Conservation (phyloP, 2,329 filamentous ascomycete genomes). For the Fusarium graminum region DNA sequence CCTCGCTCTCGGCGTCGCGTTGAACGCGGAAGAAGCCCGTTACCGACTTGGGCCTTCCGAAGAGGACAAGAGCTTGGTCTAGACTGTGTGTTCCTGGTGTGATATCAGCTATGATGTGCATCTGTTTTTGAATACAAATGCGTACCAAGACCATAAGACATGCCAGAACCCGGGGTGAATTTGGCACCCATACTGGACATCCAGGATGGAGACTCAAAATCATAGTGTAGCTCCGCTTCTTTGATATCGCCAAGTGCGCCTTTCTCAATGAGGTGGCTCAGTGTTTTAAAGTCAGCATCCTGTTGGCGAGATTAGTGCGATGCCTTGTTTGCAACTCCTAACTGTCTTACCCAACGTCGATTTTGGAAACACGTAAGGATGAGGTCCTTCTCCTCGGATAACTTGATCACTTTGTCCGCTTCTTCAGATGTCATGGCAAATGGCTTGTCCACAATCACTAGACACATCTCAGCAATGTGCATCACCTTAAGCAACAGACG, state of each 20-base stretch:
- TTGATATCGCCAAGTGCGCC: constrained; percentile 64
- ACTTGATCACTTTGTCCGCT: constrained; percentile 36
- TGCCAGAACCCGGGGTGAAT: constrained; percentile 56
- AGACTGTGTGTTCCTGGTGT: constrained; percentile 43
- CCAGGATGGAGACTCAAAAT: constrained; percentile 62
- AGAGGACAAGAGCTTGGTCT: constrained; percentile 39
- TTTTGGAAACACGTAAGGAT: constrained; percentile 46
- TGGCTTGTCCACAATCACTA: constrained; percentile 45
- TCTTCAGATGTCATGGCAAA: constrained; percentile 38
- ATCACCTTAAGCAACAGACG: accelerated
- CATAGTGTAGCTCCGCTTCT: constrained; percentile 76
- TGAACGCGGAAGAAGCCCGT: constrained; percentile 44
- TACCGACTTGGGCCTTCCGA: constrained; percentile 36
- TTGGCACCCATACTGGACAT: constrained; percentile 50
- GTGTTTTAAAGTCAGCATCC: constrained; percentile 43
- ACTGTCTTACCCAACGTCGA: constrained; percentile 35
- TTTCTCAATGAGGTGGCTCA: constrained; percentile 25
- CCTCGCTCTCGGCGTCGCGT: constrained; percentile 42
- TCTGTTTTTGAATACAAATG: accelerated
- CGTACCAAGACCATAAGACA: constrained; percentile 59
- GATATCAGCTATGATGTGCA: accelerated
- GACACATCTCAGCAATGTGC: not conserved
- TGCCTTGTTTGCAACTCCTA: accelerated
- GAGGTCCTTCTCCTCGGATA: constrained; percentile 33
- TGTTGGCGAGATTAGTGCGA: not conserved